phyloP scores from a whole-genome alignment of 345 rosid genomes.

The Lagerstroemia speciosa region DNA sequence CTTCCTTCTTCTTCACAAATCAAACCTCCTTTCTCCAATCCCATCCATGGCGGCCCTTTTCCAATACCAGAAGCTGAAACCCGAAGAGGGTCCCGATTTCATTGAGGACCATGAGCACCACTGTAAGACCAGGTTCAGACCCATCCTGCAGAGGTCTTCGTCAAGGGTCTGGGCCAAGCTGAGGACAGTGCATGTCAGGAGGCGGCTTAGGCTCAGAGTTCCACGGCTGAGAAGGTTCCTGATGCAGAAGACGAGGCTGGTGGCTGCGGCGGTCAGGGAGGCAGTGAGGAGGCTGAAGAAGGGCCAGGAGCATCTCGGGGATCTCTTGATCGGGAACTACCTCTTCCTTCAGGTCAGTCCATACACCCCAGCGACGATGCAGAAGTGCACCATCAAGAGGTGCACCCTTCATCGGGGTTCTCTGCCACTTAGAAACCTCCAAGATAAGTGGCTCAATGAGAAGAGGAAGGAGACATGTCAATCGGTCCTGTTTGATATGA shows the following conservation, averaged over 20 bases:
- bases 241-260: conserved; percentile 14
- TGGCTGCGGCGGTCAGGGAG: conserved; percentile 6
- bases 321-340: conserved; percentile 23
- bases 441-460: not conserved
- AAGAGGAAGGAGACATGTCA: too few relatives aligned
- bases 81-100: not conserved
- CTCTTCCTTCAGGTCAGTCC: conserved; percentile 23
- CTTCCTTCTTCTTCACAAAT: not conserved
- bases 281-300: conserved; percentile 19
- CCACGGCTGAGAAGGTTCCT: conserved; percentile 22
- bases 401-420: not conserved
- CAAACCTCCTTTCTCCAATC: not conserved
- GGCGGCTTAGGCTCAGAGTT: conserved; percentile 43
- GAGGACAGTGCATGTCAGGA: conserved; percentile 33
- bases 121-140: not conserved
- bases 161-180: conserved; percentile 23
- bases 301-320: conserved; percentile 16
- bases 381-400: not conserved
- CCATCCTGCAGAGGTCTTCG: conserved; percentile 13
- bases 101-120: not conserved
- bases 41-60: conserved; percentile 15
- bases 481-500: too few relatives aligned
- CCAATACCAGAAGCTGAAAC: conserved; percentile 33
- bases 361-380: conserved; percentile 1
- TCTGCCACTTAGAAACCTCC: not conserved